Evolutionary conservation across 441 rosid species (phyloP).

Genomic region (Melastoma candidum): DNA sequence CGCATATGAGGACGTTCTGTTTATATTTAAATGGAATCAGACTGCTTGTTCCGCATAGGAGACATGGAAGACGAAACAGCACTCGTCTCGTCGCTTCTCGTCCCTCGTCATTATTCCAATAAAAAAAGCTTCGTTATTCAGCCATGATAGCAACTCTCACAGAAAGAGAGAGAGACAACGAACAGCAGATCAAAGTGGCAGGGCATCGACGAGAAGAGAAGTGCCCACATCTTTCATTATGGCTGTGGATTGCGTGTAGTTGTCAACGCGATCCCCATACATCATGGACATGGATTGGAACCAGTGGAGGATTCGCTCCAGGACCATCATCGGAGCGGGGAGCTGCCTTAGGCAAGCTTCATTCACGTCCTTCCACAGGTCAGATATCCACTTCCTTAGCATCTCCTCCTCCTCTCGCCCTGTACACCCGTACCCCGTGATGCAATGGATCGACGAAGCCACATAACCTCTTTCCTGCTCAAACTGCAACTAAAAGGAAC

Average conservation of each 20-base stretch:
- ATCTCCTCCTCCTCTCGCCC: not conserved
- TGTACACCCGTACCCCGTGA: not conserved
- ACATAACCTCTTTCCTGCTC: slow-evolving; percentile 20
- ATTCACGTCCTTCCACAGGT: slow-evolving; percentile 11
- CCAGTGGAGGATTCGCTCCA: slow-evolving; percentile 3
- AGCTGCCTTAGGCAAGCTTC: slow-evolving; percentile 2
- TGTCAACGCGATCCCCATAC: not conserved
- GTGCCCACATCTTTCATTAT: not conserved
- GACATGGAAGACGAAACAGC: too few relatives aligned
- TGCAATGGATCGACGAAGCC: slow-evolving; percentile 17
- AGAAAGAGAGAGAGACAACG: too few relatives aligned
- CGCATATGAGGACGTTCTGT: too few relatives aligned
- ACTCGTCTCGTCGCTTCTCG: too few relatives aligned
- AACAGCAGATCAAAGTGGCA: not conserved
- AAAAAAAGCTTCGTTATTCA: too few relatives aligned
- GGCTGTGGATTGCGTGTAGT: not conserved
- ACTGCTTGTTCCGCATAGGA: too few relatives aligned
- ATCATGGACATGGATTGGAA: not conserved
- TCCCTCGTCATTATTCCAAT: too few relatives aligned
- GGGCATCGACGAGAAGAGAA: slow-evolving; percentile 5
- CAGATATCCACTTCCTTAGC: not conserved
- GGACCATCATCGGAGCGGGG: not conserved
- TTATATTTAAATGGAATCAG: too few relatives aligned
- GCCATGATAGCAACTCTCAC: too few relatives aligned
- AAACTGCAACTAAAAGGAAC: slow-evolving; percentile 11